A percentile compares a stretch with the other conserved stretches of the same genome.
Conservation (phyloP, 2,329 filamentous ascomycete species). For the Clonostachys rhizophaga region DNA sequence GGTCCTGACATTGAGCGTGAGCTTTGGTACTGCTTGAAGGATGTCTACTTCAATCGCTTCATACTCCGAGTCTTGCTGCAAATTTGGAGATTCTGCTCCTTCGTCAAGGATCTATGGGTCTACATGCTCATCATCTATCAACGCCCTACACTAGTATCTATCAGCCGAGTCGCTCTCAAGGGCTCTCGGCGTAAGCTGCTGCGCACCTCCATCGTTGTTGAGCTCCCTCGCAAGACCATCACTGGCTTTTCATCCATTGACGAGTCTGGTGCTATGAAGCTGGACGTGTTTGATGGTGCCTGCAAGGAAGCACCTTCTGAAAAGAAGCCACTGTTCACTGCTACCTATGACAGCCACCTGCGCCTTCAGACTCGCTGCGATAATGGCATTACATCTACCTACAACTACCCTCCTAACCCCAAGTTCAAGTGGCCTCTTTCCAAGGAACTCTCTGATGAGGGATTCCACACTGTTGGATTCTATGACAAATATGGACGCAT, state of each 20-base stretch:
- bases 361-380: constrained; percentile 15
- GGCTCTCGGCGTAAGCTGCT: constrained; percentile 18
- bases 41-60: constrained; percentile 12
- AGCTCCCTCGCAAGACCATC: constrained; percentile 19
- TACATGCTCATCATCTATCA: constrained; percentile 22
- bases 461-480: constrained; percentile 14
- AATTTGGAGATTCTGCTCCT: constrained; percentile 22
- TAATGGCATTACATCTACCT: constrained; percentile 12
- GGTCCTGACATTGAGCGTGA: constrained; percentile 27
- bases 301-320: constrained; percentile 10
- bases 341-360: constrained; percentile 18
- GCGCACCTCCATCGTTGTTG: constrained; percentile 18
- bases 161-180: constrained; percentile 22
- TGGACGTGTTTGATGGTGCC: constrained; percentile 19
- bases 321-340: constrained; percentile 12
- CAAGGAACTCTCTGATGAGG: constrained; percentile 14
- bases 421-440: constrained; percentile 14
- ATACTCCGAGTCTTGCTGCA: constrained; percentile 16
- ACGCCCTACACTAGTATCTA: constrained; percentile 20
- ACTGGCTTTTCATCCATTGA: constrained; percentile 20
- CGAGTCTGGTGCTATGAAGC: constrained; percentile 13
- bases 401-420: constrained; percentile 12
- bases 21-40: constrained; percentile 22
- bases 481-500: constrained; percentile 27
- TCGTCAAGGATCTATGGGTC: constrained; percentile 21